Percentiles rank a stretch among this genome's conserved stretches.
phyloP scores from a whole-genome alignment of 192 early-diverging fungal genomes.

The Pilaira anomala region DNA sequence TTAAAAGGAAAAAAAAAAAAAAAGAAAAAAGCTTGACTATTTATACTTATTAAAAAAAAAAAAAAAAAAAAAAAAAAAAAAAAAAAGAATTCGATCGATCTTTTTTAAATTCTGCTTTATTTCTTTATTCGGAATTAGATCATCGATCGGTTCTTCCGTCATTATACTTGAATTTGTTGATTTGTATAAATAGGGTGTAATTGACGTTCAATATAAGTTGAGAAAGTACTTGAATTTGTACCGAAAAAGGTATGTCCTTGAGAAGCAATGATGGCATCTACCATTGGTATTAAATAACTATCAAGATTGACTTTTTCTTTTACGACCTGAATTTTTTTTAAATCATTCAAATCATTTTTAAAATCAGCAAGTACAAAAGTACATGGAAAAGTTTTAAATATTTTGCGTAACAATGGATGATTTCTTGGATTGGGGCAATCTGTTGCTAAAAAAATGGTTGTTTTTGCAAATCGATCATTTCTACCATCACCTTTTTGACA shows the following conservation, averaged over 20 bases:
- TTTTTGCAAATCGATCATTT: constrained; percentile 20
- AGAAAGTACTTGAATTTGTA: constrained; percentile 48
- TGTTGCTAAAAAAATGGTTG: constrained; percentile 52
- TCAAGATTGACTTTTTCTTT: constrained; percentile 45
- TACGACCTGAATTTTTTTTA: constrained; percentile 25
- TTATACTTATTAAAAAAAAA: no score
- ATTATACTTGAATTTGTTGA: constrained; percentile 21
- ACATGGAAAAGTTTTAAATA: constrained; percentile 49
- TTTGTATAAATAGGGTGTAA: constrained; percentile 35
- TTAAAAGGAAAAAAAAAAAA: constrained; percentile 6
- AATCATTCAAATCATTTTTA: constrained; percentile 30
- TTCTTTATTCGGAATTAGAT: neutral
- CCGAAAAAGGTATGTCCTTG: constrained; percentile 50
- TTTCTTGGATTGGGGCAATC: constrained; percentile 44
- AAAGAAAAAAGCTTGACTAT: neutral
- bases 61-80: neutral
- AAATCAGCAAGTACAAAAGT: constrained; percentile 49
- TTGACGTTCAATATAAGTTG: constrained; percentile 42
- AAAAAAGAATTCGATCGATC: constrained; percentile 12
- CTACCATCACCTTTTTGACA: constrained; percentile 8
- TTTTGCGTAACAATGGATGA: constrained; percentile 46
- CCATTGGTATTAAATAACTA: constrained; percentile 51
- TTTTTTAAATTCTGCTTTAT: constrained; percentile 14
- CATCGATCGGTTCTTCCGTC: constrained; percentile 1
- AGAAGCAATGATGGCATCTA: constrained; percentile 51